Base-by-base conservation (phyloP, 2,329 filamentous ascomycete genomes). In the Chaetothyriales sp. region DNA sequence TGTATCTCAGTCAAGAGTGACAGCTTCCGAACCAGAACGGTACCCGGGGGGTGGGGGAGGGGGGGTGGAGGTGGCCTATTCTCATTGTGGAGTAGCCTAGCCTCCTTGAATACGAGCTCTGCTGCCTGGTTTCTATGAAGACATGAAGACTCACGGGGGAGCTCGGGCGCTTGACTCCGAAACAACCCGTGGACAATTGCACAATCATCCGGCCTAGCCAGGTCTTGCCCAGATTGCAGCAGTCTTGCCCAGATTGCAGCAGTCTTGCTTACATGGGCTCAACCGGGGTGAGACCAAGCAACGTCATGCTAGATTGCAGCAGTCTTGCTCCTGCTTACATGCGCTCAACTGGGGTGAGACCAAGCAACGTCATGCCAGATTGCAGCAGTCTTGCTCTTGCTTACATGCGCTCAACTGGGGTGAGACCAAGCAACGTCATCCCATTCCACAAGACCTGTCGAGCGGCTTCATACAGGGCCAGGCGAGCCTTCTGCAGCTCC, bases 201-300 rank as follows among this genome's bases (percentile, higher is more conserved):
- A 33, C 29, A 33, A 33, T 33, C 29, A 33, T 13, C 29, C 29
- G 8, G 4, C 29, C 29, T 25, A 25, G 22, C 22, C 22, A 4
- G 22, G 3, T 25, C 3, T 25, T 25, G 22, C 22, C 80, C 81
- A 66, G 3, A 25, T 25, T 25, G 3, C 22, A 25, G 6, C 22
- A 25, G 22, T 25, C 22, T 25, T 25, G 22, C 22, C 80, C 81
- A 66, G 3, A 25, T 25, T 25, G 3, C 22, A 25, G 6, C 22
- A 25, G 22, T 25, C 22, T 25, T 25, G 22, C 22, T 80, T 81
- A 66, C 6, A 25, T 25, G 46, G 78, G 73, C 66, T 80, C 70
- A 48, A 83, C 78, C 19, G 86, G 86, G 69, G 73, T 77, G 59
- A 84, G 66, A 29, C 81, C 81, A 52, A 85, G 66, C 51, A 84